These are phyloP conservation scores for Botrytis porri DNA, from an alignment of 2,329 filamentous ascomycete species.

Conservation along the genomic window DNA sequence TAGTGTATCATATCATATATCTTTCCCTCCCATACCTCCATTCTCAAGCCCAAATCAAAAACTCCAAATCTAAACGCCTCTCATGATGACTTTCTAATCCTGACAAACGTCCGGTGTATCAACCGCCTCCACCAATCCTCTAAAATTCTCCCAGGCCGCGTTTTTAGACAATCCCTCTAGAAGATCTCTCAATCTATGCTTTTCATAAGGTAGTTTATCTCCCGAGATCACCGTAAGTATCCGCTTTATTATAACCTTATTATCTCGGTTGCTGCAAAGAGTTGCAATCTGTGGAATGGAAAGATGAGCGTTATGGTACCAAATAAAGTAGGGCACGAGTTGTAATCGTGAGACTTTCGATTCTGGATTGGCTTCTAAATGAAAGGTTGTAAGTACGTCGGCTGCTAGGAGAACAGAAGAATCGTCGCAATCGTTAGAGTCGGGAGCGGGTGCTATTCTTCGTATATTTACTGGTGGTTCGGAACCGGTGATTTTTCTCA, in stretches of 20 bases:
- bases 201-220: conserved; percentile 52
- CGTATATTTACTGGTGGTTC: not conserved
- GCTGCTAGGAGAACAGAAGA: conserved; percentile 30
- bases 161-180: conserved; percentile 18
- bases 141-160: conserved; percentile 7
- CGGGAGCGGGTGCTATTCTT: not conserved
- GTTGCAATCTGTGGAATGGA: conserved; percentile 49
- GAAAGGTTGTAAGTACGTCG: conserved; percentile 28
- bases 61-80: not conserved
- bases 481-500: not conserved
- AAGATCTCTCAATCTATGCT: conserved; percentile 47
- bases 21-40: not conserved
- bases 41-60: not conserved
- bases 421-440: not conserved
- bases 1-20: conserved; percentile 3
- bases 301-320: conserved; percentile 54
- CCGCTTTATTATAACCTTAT: conserved; percentile 56
- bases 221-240: conserved; percentile 54
- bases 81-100: not conserved
- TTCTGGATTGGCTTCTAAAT: conserved; percentile 22
- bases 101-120: not conserved
- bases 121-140: conserved; percentile 6
- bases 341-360: conserved; percentile 32
- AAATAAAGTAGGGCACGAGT: conserved; percentile 62
- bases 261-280: conserved; percentile 52